These are phyloP conservation scores for Coccomyxa sp. DNA, from an alignment of 139 green algal genomes.

Conservation along the genomic window DNA sequence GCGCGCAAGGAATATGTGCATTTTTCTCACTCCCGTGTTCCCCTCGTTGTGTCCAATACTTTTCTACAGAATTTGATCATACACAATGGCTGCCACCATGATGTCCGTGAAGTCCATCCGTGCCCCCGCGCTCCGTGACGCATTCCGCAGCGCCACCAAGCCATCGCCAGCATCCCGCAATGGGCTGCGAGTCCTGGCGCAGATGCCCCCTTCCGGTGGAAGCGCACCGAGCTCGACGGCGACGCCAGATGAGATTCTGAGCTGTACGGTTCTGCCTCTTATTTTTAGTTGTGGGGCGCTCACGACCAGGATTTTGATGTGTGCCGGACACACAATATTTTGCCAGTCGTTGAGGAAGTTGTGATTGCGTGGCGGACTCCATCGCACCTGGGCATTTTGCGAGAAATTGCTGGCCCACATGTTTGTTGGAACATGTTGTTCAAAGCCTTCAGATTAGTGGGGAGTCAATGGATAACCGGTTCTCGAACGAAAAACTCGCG, in stretches of 20 bases:
- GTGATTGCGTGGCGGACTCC: too few relatives aligned
- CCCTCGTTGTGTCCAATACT: not conserved
- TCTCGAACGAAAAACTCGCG: not conserved
- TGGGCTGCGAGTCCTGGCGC: too few relatives aligned
- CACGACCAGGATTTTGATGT: too few relatives aligned
- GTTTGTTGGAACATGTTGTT: too few relatives aligned
- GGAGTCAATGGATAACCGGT: not conserved
- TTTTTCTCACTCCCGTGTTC: too few relatives aligned
- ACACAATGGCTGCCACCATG: not conserved
- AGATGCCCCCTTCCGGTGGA: not conserved
- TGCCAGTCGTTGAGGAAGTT: too few relatives aligned
- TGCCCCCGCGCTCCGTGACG: not conserved
- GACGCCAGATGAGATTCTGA: not conserved
- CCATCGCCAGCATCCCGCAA: too few relatives aligned
- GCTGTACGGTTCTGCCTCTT: not conserved
- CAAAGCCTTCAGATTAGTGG: not conserved
- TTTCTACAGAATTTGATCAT: not conserved
- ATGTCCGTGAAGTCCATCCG: not conserved
- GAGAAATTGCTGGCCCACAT: too few relatives aligned
- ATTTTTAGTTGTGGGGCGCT: too few relatives aligned
- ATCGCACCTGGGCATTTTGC: too few relatives aligned
- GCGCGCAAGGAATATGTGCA: not conserved
- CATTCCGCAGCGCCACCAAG: not conserved
- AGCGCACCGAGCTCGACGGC: not conserved
- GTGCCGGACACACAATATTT: too few relatives aligned